These are phyloP conservation scores for Pichia deserticola DNA, from an alignment of 805 yeast genomes.

Conservation along the genomic window DNA sequence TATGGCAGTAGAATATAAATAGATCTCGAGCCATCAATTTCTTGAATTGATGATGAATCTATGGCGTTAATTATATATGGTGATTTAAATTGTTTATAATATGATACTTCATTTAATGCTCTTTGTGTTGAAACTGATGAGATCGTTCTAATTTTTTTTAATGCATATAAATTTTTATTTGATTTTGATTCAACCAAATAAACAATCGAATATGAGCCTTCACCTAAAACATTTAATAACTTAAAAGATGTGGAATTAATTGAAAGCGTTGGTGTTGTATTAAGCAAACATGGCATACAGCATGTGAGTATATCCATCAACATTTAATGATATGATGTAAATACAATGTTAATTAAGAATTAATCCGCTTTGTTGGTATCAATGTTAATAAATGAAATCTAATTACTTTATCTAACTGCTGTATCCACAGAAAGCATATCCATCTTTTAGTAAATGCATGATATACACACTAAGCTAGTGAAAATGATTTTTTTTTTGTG, in stretches of 20 bases:
- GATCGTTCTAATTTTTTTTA: slow-evolving; percentile 77
- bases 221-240: slow-evolving; percentile 71
- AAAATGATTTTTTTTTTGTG: no score
- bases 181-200: slow-evolving; percentile 53
- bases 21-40: slow-evolving; percentile 71
- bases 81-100: slow-evolving; percentile 60
- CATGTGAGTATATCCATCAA: slow-evolving; percentile 10
- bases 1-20: slow-evolving; percentile 77
- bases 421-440: no score
- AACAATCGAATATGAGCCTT: slow-evolving; percentile 84
- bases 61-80: slow-evolving; percentile 63
- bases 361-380: no score
- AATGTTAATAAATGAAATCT: no score
- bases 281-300: slow-evolving; percentile 40
- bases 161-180: slow-evolving; percentile 50
- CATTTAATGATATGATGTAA: background rate
- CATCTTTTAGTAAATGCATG: no score
- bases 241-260: slow-evolving; percentile 57
- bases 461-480: no score
- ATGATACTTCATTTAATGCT: slow-evolving; percentile 73
- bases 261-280: slow-evolving; percentile 43
- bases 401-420: no score
- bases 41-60: slow-evolving; percentile 67
- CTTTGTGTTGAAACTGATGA: slow-evolving; percentile 45
- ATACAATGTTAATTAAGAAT: no score